Percentiles rank a stretch among this genome's conserved stretches.
Evolutionary conservation across 805 yeast species (phyloP).

Genomic region (Isabelozyma rhagii): DNA sequence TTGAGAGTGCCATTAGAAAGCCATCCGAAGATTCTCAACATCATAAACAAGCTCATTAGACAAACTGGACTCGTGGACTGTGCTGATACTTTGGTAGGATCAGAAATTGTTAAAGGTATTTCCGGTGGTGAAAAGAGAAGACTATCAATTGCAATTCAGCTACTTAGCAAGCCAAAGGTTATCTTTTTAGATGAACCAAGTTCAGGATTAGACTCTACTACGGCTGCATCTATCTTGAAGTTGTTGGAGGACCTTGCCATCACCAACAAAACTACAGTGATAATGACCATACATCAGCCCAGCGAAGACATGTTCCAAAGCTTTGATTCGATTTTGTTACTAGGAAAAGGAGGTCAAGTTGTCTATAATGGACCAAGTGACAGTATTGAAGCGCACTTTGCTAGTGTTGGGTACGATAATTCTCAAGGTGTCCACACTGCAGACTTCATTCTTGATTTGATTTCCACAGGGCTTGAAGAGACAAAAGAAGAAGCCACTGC

Average conservation of each 20-base stretch:
- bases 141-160: conserved; percentile 77
- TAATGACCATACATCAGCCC: conserved; percentile 82
- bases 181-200: conserved; percentile 85
- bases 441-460: conserved; percentile 68
- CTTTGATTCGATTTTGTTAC: conserved; percentile 69
- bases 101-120: conserved; percentile 36
- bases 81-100: conserved; percentile 59
- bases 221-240: conserved; percentile 64
- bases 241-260: conserved; percentile 55
- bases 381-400: conserved; percentile 47
- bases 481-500: conserved; percentile 13
- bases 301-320: conserved; percentile 58
- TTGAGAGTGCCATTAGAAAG: conserved; percentile 51
- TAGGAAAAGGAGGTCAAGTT: conserved; percentile 71
- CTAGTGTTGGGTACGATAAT: conserved; percentile 37
- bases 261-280: conserved; percentile 62
- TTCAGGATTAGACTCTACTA: conserved; percentile 80
- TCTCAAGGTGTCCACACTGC: conserved; percentile 68
- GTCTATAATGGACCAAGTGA: conserved; percentile 61
- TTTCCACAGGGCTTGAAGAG: conserved; percentile 44
- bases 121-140: conserved; percentile 68
- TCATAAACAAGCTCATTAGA: conserved; percentile 58
- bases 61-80: conserved; percentile 71
- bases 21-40: conserved; percentile 39
- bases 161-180: conserved; percentile 68